Percentiles rank a stretch among this genome's conserved stretches.
phyloP scores from a whole-genome alignment of 75 land plant genomes.

The Azolla pinnata region DNA sequence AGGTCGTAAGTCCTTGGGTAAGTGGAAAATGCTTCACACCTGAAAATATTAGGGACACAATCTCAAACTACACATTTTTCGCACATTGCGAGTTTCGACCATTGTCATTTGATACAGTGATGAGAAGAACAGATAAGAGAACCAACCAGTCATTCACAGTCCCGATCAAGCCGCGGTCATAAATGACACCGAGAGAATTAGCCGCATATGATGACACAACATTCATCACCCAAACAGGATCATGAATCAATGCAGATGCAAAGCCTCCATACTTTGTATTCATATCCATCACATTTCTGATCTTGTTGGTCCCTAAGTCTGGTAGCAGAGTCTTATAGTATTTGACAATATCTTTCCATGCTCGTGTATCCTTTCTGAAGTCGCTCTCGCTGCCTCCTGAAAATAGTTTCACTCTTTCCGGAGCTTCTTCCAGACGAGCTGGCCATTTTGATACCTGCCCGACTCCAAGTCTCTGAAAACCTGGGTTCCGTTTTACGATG shows the following conservation, averaged over 20 bases:
- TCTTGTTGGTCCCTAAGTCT: constrained; percentile 18
- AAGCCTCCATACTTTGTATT: constrained; percentile 29
- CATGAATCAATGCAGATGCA: constrained; percentile 26
- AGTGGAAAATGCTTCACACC: constrained; percentile 33
- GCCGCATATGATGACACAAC: constrained; percentile 21
- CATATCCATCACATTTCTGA: constrained; percentile 40
- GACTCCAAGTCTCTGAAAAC: constrained; percentile 22
- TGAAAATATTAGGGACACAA: neutral
- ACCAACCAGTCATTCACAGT: constrained; percentile 28
- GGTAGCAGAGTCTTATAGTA: constrained; percentile 35
- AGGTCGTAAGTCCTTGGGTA: constrained; percentile 29
- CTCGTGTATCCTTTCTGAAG: constrained; percentile 25
- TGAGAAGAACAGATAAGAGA: neutral
- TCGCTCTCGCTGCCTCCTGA: constrained; percentile 13
- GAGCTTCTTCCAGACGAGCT: constrained; percentile 18
- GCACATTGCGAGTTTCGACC: too few relatives aligned
- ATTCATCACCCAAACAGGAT: constrained; percentile 43
- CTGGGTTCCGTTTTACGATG: constrained; percentile 1
- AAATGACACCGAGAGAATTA: constrained; percentile 19
- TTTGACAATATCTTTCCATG: constrained; percentile 24
- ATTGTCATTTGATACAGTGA: too few relatives aligned
- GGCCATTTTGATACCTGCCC: constrained; percentile 39
- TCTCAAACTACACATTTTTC: neutral
- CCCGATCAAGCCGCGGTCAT: constrained; percentile 35
- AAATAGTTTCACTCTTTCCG: constrained; percentile 18